Evolutionary conservation across 768 basidiomycete genomes (phyloP), one percentile per base, ranked within the genome.

Genomic region (Boletus rufocinnamomeus): DNA sequence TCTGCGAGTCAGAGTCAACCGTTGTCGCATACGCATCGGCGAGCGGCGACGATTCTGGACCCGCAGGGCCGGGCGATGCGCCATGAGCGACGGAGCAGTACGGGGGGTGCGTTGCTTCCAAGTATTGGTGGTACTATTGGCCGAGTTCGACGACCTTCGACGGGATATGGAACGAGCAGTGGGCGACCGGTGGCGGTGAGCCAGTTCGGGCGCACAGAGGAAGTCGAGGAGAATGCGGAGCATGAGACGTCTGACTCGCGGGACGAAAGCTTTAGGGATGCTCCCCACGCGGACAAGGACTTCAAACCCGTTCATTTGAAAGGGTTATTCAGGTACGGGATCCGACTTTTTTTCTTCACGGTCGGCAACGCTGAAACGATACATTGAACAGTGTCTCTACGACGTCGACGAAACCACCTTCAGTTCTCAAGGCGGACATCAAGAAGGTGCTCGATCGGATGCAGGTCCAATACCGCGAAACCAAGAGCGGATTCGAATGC

Each of bases 231-330:
- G 38, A 71, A 77, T 65, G 77, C 75, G 16, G 84, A 82, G 59
- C 77, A 75, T 59, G 68, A 69, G 25, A 67, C 65, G n/a, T 65
- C 61, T 8, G 69, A 69, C 37, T 68, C 66, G 23, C 70, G 70
- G 28, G 82, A 80, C 56, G 81, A 80, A 56, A 72, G 70, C n/a
- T 77, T 77, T 57, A 77, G 74, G 60, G 79, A 82, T 46, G 71
- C 79, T n/a, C 76, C 81, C 63, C 74, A 76, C 35, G 73, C 64
- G 32, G 86, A 87, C 63, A 87, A 86, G 74, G 89, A 92, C 57
- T 88, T 93, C 68, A 98, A 98, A 77, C 93, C 97, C 1, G 86
- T 98, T 47, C 96, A 93, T 75, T 76, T 98, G 68, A 99, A 98
- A 75, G 97, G 97, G 7, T 70, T 99, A 50, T 98, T 99, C 77